A percentile compares a stretch with the other conserved stretches of the same genome.
Evolutionary conservation across 495 filamentous ascomycete species (phyloP).

Genomic region (Acidomyces sp.): DNA sequence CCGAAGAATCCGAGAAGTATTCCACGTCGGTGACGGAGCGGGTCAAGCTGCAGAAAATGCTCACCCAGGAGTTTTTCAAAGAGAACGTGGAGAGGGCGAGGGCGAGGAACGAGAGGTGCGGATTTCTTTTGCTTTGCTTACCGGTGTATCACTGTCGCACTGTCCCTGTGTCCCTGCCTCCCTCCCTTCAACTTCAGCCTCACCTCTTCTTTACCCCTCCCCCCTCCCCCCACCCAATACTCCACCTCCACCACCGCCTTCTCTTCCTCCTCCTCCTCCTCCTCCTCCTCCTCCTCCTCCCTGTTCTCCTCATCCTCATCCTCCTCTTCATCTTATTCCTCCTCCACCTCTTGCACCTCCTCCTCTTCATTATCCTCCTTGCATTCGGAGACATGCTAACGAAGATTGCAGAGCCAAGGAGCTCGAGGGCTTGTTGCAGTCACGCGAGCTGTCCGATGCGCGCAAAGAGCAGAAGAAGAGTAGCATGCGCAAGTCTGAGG

Average conservation of each 20-base stretch:
- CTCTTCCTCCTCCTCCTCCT: slow-evolving; percentile 45
- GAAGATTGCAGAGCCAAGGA: slow-evolving; percentile 57
- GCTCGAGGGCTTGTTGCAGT: slow-evolving; percentile 67
- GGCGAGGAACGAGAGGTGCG: slow-evolving; percentile 87
- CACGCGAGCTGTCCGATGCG: slow-evolving; percentile 56
- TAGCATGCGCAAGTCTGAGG: slow-evolving; percentile 68
- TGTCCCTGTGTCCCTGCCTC: too few species aligned
- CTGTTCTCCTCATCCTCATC: neutral
- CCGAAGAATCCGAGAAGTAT: slow-evolving; percentile 27
- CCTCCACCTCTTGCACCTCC: neutral
- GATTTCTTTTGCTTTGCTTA: too few species aligned
- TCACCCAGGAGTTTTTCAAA: slow-evolving; percentile 85
- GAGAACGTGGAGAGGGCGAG: slow-evolving; percentile 86
- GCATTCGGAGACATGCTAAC: neutral
- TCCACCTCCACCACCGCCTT: slow-evolving; percentile 67
- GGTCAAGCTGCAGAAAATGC: slow-evolving; percentile 33
- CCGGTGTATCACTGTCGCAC: too few species aligned
- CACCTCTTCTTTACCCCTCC: slow-evolving; percentile 12
- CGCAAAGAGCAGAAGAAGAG: slow-evolving; percentile 67
- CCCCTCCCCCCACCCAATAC: slow-evolving; percentile 23
- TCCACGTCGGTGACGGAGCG: slow-evolving; percentile 27
- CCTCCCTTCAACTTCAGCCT: slow-evolving; percentile 23
- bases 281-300: neutral
- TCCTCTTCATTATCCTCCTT: neutral
- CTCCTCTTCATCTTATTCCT: neutral